Conservation (phyloP, 129 eudicot genomes). For the Lactuca saligna region DNA sequence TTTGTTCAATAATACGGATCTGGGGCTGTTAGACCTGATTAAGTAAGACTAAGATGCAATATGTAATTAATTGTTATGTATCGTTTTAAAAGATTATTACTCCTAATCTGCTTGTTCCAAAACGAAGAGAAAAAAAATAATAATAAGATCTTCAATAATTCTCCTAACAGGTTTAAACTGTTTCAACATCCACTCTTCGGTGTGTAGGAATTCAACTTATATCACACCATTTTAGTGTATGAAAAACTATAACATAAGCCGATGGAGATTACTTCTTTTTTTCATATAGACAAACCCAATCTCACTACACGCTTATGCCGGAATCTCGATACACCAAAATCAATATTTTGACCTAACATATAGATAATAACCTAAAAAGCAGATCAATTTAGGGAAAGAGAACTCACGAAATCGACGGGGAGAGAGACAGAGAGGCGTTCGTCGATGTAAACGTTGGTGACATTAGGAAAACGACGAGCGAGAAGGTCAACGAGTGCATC, state of each 20-base stretch:
- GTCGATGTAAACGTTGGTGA: slow-evolving; percentile 56
- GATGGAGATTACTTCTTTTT: not conserved
- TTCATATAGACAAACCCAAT: not conserved
- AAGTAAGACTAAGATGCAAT: not conserved
- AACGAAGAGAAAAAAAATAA: not conserved
- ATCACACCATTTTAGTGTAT: not conserved
- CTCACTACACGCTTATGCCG: not conserved
- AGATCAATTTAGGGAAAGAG: not conserved
- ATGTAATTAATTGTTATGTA: not conserved
- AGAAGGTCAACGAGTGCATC: slow-evolving; percentile 57
- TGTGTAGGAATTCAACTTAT: slow-evolving; percentile 6
- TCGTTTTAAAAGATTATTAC: not conserved
- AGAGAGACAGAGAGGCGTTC: slow-evolving; percentile 71
- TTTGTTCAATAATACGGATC: slow-evolving; percentile 6
- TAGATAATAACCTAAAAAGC: not conserved
- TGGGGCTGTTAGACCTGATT: not conserved
- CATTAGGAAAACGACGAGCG: slow-evolving; percentile 60
- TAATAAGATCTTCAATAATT: slow-evolving; percentile 2
- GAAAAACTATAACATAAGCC: slow-evolving; percentile 1
- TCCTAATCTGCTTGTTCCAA: not conserved
- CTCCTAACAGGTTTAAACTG: slow-evolving; percentile 1
- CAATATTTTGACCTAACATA: slow-evolving; percentile 1
- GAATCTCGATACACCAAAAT: not conserved
- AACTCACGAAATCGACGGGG: slow-evolving; percentile 52
- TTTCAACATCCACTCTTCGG: not conserved